Percentiles rank a stretch among this genome's conserved stretches.
Conservation (phyloP, 805 yeast genomes). For the Spathaspora girioi region DNA sequence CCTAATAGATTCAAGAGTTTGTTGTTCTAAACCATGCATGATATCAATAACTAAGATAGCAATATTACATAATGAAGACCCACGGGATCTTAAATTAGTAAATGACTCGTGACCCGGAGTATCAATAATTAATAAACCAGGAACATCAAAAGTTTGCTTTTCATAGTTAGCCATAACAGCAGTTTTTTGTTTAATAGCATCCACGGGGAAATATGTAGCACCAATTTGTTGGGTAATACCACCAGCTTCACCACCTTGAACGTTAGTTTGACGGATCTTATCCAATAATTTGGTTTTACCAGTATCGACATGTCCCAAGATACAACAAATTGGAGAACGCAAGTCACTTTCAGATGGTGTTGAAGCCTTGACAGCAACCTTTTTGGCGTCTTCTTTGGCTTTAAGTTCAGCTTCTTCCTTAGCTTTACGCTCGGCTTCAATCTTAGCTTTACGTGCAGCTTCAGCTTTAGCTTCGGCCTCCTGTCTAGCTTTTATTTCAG, state of each 20-base stretch:
- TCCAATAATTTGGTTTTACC: conserved; percentile 98
- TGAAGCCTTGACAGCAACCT: conserved; percentile 16
- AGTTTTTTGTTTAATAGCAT: conserved; percentile 86
- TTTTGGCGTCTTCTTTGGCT: conserved; percentile 22
- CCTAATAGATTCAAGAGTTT: conserved; percentile 90
- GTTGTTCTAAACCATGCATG: conserved; percentile 99
- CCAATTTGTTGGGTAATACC: conserved; percentile 99
- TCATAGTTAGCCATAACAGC: conserved; percentile 85
- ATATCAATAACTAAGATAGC: conserved; percentile 98
- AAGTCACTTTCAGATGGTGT: conserved; percentile 48
- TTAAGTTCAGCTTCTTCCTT: conserved; percentile 20
- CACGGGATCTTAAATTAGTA: conserved; percentile 95
- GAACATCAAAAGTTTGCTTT: conserved; percentile 85
- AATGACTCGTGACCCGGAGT: conserved; percentile 99
- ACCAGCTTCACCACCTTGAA: conserved; percentile 99
- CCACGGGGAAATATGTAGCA: conserved; percentile 98
- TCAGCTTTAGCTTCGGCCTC: conserved; percentile 26
- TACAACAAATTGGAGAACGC: conserved; percentile 99
- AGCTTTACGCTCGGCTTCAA: conserved; percentile 25
- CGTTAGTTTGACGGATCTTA: conserved; percentile 97
- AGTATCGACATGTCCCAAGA: conserved; percentile 98
- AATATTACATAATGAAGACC: conserved; percentile 98
- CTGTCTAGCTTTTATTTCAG: conserved; percentile 25
- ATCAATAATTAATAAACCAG: conserved; percentile 94
- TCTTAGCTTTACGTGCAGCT: conserved; percentile 17